Percentiles rank a stretch among this genome's conserved stretches.
phyloP scores from a whole-genome alignment of 2,329 filamentous ascomycete species.

The Aspergillus neotritici region DNA sequence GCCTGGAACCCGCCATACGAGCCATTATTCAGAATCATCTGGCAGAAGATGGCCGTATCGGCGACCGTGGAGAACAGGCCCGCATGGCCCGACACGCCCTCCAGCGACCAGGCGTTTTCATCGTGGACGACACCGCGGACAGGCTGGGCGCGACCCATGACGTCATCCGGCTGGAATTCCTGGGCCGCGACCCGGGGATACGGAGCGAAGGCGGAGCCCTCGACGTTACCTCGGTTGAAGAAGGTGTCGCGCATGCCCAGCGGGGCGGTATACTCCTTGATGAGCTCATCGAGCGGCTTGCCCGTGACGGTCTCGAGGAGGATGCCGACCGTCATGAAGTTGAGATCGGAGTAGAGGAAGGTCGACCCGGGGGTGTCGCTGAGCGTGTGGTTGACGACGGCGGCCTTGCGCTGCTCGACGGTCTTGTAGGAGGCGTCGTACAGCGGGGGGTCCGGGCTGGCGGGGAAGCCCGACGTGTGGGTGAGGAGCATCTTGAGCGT shows the following conservation, averaged over 20 bases:
- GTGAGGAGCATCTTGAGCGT: slow-evolving; percentile 31
- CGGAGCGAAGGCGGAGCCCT: slow-evolving; percentile 16
- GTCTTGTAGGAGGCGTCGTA: slow-evolving; percentile 19
- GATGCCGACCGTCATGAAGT: slow-evolving; percentile 30
- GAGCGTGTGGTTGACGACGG: slow-evolving; percentile 24
- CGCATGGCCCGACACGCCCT: slow-evolving; percentile 33
- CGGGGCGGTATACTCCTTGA: slow-evolving; percentile 19
- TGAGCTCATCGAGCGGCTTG: slow-evolving; percentile 20
- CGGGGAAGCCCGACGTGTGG: slow-evolving; percentile 30
- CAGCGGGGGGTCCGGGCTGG: slow-evolving; percentile 25
- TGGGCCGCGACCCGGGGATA: slow-evolving; percentile 26
- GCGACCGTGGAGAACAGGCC: slow-evolving; percentile 32
- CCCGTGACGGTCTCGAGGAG: slow-evolving; percentile 27
- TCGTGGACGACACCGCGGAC: slow-evolving; percentile 37
- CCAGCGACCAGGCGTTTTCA: slow-evolving; percentile 33
- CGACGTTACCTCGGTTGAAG: slow-evolving; percentile 31
- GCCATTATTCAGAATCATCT: slow-evolving; percentile 37
- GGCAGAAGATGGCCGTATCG: slow-evolving; percentile 29
- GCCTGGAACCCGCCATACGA: slow-evolving; percentile 28
- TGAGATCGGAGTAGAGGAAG: slow-evolving; percentile 33
- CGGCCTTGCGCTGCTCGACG: slow-evolving; percentile 19
- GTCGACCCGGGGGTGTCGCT: slow-evolving; percentile 21
- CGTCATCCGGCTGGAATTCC: slow-evolving; percentile 30
- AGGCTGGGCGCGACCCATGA: slow-evolving; percentile 32
- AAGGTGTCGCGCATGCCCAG: slow-evolving; percentile 29